A percentile compares a stretch with the other conserved stretches of the same genome.
Conservation (phyloP, 1,284 basidiomycete species). For the Puccinia coronata region DNA sequence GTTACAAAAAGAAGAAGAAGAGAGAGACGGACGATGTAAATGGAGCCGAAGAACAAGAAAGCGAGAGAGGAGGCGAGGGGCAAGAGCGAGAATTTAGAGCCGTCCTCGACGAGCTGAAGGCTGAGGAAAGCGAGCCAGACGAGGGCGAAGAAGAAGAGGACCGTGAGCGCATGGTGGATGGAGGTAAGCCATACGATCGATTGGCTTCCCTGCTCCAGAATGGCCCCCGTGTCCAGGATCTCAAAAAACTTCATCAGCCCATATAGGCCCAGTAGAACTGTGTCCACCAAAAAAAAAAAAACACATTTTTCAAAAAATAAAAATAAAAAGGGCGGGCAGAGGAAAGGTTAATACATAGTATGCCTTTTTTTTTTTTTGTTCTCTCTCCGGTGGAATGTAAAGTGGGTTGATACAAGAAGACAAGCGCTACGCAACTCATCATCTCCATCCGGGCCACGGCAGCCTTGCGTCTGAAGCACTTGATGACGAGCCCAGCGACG, state of each 20-base stretch:
- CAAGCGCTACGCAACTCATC: conserved; percentile 60
- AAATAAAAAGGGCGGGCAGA: no score
- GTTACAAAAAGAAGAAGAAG: not conserved
- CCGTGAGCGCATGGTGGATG: conserved; percentile 51
- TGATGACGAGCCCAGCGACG: conserved; percentile 63
- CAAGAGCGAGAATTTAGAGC: conserved; percentile 52
- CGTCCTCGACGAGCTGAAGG: conserved; percentile 56
- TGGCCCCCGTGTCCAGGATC: conserved; percentile 53
- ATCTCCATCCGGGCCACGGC: conserved; percentile 64
- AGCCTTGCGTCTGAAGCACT: conserved; percentile 63
- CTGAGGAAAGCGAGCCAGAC: conserved; percentile 54
- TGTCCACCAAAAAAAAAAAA: no score
- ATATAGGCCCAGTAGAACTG: conserved; percentile 53
- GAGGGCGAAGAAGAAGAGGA: conserved; percentile 51
- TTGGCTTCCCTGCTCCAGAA: conserved; percentile 51
- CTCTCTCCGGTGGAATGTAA: not conserved
- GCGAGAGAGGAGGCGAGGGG: conserved; percentile 22
- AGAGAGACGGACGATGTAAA: conserved; percentile 25
- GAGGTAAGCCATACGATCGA: conserved; percentile 54
- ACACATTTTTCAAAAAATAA: not conserved
- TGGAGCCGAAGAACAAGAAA: conserved; percentile 20
- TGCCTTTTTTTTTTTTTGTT: not conserved
- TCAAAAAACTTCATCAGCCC: conserved; percentile 54
- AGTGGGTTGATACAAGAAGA: not conserved
- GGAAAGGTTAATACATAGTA: no score